Conservation (phyloP, 345 rosid species). For the Raphanus sativus region DNA sequence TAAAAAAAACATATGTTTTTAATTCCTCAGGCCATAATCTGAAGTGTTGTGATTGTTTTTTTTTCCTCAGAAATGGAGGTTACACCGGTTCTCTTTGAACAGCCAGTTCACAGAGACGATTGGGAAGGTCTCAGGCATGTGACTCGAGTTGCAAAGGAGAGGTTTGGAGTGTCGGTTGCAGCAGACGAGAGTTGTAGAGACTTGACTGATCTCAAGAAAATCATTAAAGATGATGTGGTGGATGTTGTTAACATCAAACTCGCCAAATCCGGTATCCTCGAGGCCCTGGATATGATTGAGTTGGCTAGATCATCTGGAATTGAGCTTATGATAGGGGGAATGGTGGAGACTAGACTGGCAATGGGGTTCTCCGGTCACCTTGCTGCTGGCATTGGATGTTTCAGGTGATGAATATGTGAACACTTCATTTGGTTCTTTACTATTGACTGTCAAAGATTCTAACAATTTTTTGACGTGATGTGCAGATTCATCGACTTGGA, state of each 20-base stretch:
- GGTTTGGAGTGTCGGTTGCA: constrained; percentile 77
- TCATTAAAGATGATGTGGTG: constrained; percentile 56
- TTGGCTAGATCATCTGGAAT: constrained; percentile 63
- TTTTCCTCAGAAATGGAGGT: constrained; percentile 73
- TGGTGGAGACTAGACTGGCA: constrained; percentile 94
- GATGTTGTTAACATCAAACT: constrained; percentile 86
- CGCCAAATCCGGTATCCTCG: constrained; percentile 75
- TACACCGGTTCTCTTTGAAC: constrained; percentile 86
- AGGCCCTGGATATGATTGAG: constrained; percentile 76
- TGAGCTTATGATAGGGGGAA: constrained; percentile 86
- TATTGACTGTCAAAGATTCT: neutral
- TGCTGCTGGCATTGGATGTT: constrained; percentile 88
- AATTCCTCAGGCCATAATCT: neutral
- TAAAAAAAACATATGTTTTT: constrained; percentile 33
- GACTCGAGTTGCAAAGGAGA: constrained; percentile 57
- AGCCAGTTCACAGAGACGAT: constrained; percentile 89
- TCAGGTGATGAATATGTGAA: constrained; percentile 47
- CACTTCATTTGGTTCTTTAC: neutral
- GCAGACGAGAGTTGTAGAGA: constrained; percentile 94
- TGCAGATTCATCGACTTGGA: constrained; percentile 82
- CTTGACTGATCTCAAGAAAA: constrained; percentile 67
- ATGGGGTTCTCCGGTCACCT: constrained; percentile 97
- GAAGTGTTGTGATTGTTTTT: constrained; percentile 22
- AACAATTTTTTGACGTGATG: neutral
- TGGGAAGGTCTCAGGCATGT: constrained; percentile 91